Conservation (phyloP, 2,329 filamentous ascomycete genomes). For the Penicillium hordei region DNA sequence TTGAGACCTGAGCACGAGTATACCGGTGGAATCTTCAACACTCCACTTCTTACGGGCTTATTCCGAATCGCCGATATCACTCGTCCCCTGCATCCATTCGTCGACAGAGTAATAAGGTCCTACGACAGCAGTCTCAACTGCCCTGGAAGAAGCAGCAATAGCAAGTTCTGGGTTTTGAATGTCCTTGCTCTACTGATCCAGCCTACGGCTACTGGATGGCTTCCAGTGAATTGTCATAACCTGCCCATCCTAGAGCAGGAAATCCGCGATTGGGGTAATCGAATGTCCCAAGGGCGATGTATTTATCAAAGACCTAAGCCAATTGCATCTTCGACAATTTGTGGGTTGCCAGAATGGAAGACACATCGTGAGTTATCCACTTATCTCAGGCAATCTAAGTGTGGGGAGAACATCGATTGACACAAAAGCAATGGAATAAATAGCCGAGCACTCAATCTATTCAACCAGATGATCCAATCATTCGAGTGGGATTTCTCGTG, state of each 20-base stretch:
- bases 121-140: constrained; percentile 23
- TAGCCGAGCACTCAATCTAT: background rate
- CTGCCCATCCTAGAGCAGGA: constrained; percentile 20
- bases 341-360: constrained; percentile 7
- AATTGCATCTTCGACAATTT: constrained; percentile 9
- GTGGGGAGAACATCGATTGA: background rate
- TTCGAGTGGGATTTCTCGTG: background rate
- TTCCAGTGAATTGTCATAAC: constrained; percentile 11
- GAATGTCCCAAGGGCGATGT: constrained; percentile 13
- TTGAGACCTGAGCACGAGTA: constrained; percentile 23
- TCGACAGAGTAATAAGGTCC: constrained; percentile 22
- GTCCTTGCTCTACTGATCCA: constrained; percentile 17
- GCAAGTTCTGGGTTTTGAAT: constrained; percentile 21
- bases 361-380: background rate
- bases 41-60: constrained; percentile 26
- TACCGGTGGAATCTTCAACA: constrained; percentile 18
- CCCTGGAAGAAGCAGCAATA: constrained; percentile 18
- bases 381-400: background rate
- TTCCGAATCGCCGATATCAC: constrained; percentile 24
- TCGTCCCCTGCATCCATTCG: background rate
- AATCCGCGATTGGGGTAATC: constrained; percentile 24
- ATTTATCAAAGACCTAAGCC: constrained; percentile 22
- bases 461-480: background rate
- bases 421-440: background rate
- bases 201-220: constrained; percentile 1